These are phyloP conservation scores for Bullera alba DNA, from an alignment of 768 basidiomycete species.

Conservation along the genomic window DNA sequence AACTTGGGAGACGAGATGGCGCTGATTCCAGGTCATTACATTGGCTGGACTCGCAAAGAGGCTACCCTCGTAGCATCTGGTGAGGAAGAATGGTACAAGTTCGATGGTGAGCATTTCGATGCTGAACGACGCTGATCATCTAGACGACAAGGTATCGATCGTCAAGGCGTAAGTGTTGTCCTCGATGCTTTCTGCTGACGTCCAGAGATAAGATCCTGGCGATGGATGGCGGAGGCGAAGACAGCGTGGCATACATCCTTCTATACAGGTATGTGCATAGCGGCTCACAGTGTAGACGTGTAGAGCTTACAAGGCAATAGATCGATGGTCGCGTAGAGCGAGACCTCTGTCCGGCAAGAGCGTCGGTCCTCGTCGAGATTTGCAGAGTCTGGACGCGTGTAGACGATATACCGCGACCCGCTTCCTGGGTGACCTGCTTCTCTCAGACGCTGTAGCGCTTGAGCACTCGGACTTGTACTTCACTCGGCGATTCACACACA, in stretches of 20 bases:
- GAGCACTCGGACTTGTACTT: no score
- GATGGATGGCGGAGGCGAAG: slow-evolving; percentile 85
- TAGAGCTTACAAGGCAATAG: no score
- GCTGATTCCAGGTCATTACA: slow-evolving; percentile 60
- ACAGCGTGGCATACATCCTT: slow-evolving; percentile 81
- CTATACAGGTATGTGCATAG: slow-evolving; percentile 61
- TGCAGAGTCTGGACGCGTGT: no score
- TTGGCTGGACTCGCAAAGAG: slow-evolving; percentile 78
- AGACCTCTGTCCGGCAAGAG: no score
- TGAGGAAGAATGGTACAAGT: slow-evolving; percentile 69
- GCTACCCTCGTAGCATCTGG: slow-evolving; percentile 59
- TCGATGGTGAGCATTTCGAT: slow-evolving; percentile 55
- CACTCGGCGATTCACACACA: no score
- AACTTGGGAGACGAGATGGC: background rate
- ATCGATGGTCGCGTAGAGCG: no score
- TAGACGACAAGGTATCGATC: slow-evolving; percentile 72
- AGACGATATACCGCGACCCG: no score
- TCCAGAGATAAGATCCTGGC: slow-evolving; percentile 72
- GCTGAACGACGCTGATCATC: background rate
- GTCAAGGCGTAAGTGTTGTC: slow-evolving; percentile 50
- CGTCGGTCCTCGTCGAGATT: no score
- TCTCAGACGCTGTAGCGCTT: no score
- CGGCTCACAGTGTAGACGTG: no score
- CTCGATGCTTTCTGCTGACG: background rate
- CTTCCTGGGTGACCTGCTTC: no score